Conservation (phyloP, 2,329 filamentous ascomycete species). For the Aspergillus neoniger region DNA sequence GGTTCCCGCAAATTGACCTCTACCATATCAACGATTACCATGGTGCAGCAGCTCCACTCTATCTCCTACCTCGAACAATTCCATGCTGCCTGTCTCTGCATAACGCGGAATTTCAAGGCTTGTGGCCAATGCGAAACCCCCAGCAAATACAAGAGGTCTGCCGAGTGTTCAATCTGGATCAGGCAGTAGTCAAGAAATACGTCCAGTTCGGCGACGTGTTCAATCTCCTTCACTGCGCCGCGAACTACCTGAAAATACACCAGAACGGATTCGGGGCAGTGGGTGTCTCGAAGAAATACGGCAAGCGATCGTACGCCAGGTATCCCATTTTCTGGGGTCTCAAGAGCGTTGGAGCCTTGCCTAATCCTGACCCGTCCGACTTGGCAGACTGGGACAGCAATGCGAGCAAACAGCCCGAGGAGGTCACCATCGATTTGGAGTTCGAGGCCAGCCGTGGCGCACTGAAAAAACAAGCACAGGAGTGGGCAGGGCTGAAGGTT, state of each 20-base stretch:
- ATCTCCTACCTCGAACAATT: conserved; percentile 62
- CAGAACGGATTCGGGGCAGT: conserved; percentile 68
- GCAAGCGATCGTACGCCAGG: conserved; percentile 63
- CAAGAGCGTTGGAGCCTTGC: conserved; percentile 62
- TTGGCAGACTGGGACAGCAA: conserved; percentile 42
- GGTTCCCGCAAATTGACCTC: conserved; percentile 61
- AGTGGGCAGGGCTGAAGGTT: conserved; percentile 65
- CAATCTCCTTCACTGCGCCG: conserved; percentile 65
- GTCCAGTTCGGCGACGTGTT: conserved; percentile 69
- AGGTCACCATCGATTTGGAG: conserved; percentile 54
- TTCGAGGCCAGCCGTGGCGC: conserved; percentile 56
- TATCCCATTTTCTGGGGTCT: conserved; percentile 70
- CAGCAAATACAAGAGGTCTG: conserved; percentile 64
- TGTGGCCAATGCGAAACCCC: conserved; percentile 65
- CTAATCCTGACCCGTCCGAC: conserved; percentile 66
- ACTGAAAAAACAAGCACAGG: conserved; percentile 62
- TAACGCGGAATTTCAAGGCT: conserved; percentile 68
- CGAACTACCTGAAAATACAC: conserved; percentile 65
- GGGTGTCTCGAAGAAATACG: conserved; percentile 68
- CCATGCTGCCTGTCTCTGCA: conserved; percentile 65
- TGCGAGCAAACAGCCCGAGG: conserved; percentile 57
- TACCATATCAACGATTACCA: conserved; percentile 69
- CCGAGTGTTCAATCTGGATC: conserved; percentile 61
- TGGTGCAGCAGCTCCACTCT: conserved; percentile 62
- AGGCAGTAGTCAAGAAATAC: conserved; percentile 59